These are phyloP conservation scores for Pseudogymnoascus sp. DNA, from an alignment of 2,329 filamentous ascomycete genomes.

Conservation along the genomic window DNA sequence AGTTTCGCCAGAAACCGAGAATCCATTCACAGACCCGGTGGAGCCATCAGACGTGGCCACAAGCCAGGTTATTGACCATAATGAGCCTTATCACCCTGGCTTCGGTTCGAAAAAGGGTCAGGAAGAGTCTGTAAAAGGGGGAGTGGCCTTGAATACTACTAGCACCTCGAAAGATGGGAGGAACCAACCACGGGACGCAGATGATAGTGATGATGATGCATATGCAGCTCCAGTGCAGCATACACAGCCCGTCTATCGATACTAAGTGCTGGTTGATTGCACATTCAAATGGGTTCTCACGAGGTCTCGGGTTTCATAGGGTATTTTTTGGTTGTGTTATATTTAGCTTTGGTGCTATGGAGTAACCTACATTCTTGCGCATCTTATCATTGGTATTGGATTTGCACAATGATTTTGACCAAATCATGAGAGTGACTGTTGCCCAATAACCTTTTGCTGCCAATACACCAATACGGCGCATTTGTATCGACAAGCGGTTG, in stretches of 20 bases:
- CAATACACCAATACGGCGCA: neutral
- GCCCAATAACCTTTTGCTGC: neutral
- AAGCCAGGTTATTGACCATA: slow-evolving; percentile 8
- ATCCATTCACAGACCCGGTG: slow-evolving; percentile 25
- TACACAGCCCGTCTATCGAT: slow-evolving; percentile 23
- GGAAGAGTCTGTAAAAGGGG: slow-evolving; percentile 20
- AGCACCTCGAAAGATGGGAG: slow-evolving; percentile 8
- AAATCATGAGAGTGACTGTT: neutral
- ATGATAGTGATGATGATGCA: slow-evolving; percentile 15
- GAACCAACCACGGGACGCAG: slow-evolving; percentile 4
- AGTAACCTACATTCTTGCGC: neutral
- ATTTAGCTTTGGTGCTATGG: neutral
- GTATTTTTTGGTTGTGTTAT: neutral
- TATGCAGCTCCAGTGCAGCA: slow-evolving; percentile 15
- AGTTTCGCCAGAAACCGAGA: slow-evolving; percentile 19
- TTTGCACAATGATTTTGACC: neutral
- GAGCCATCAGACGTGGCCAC: neutral
- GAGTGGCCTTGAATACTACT: slow-evolving; percentile 24
- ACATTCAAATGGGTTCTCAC: neutral
- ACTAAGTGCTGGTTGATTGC: slow-evolving; percentile 14
- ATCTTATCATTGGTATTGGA: neutral
- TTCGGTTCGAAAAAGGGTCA: slow-evolving; percentile 23
- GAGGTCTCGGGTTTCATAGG: neutral
- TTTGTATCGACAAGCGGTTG: neutral
- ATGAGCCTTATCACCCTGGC: slow-evolving; percentile 29